Base-by-base conservation (phyloP, 2,329 filamentous ascomycete species). In the Fusarium verrucosum region DNA sequence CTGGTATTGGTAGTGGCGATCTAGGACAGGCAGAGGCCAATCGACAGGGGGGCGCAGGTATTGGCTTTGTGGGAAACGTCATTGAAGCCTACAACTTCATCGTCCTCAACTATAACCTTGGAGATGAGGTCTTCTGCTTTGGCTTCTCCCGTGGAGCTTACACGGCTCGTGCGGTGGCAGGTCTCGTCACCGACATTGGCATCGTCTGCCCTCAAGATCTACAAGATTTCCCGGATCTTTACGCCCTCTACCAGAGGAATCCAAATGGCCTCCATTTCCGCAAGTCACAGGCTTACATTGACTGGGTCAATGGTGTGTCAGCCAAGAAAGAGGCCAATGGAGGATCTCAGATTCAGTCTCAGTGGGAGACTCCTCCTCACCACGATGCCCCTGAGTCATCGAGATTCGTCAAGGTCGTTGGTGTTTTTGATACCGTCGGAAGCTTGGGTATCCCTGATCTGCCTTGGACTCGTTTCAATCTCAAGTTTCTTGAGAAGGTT, bases 61-160 rank as follows among this genome's bases (percentile, higher is more conserved):
- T 72, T 26, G 73, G 74, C 25, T 69, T 71, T 17, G 65, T 69
- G 2, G 63, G 72, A 20, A 72, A 75, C 28, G 72, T 78, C n/a
- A 71, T 72, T 32, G 76, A 77, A 46, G 69, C 71, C 1, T 79
- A 79, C 60, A 73, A 73, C 32, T 78, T 77, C 59, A 66, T 77
- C 6, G 74, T 73, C 43, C 70, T 75, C 38, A 79, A 78, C 68
- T 78, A 68, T 37, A 65, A 70, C 16, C 26, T 56, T 2, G 69
- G 69, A 2, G 69, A 71, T n/a, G 73, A 78, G 52, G 73, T 78
- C 23, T 67, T 76, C 17, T 72, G 76, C 28, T 66, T 77, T 26
- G 76, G 76, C 14, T 78, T 77, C 65, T 77, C 76, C 0, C 70
- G 76, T 3, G 76, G 76, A 20, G 76, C 76, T 20, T 78, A 76